Base-by-base conservation (phyloP, 1,139 yeast species). In the Saccharomycopsis crataegensis region DNA sequence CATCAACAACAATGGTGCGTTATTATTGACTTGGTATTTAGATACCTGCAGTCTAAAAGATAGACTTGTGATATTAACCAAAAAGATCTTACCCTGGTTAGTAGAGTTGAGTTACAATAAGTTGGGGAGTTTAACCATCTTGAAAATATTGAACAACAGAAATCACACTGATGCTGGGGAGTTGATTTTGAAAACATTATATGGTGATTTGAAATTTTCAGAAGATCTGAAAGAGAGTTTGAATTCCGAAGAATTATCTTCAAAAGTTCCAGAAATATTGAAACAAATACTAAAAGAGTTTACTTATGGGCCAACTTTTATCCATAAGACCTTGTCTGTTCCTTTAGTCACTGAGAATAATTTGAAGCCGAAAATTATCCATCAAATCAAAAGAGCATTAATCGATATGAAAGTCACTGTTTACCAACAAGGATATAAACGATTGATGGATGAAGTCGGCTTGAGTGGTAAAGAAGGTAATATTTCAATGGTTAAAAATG, bases 401-500 rank as follows among this genome's bases (percentile, higher is more conserved):
- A 67, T 82, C 54, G 83, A 82, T 48, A 70, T 80, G 60, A 82
- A 80, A 57, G 77, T 82, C 17, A 62, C 64, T 42, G 74, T 76
- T 53, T 77, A 77, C 38, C 69, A 70, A 42, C 96, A 88, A 64
- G 88, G 87, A 33, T 88, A 89, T 68, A 87, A 88, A 65, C 81
- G 96, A 60, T 73, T 93, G 56, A 80, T 91, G 80, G 98, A 93
- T 61, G 98, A 93, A 67, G 94, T 90, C 59, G 98, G 98, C 7
- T 73, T 91, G 52, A 44, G 12, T 12, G n/a, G 9, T 31, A 48
- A 43, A 42, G 55, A 46, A 43, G n/a, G 33, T 4, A 22, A 34
- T 8, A 40, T 22, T 22, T 22, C 28, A 3, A 22, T 22, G 28
- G 28, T 22, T 22, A 22, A 22, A 22, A 22, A 22, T 31, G 36